Percentiles rank a stretch among this genome's conserved stretches.
These are phyloP conservation scores for Astraeus odoratus DNA, from an alignment of 768 basidiomycete species.

Conservation along the genomic window DNA sequence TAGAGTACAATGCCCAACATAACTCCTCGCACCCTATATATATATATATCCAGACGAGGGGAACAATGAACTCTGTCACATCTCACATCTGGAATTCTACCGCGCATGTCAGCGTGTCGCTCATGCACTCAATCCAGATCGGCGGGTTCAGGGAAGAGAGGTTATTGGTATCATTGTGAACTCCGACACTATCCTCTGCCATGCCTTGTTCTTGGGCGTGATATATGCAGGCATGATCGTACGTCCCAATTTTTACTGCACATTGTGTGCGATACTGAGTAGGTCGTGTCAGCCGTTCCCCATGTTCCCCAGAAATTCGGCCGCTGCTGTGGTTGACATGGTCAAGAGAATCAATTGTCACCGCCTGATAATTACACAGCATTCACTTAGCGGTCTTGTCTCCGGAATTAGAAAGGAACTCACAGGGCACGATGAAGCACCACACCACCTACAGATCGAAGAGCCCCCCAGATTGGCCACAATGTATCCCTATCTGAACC, in stretches of 20 bases:
- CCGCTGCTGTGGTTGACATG: conserved; percentile 28
- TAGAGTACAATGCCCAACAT: conserved; percentile 30
- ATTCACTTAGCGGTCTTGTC: conserved; percentile 25
- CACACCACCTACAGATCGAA: conserved; percentile 8
- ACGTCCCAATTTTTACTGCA: background rate
- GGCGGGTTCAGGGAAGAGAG: conserved; percentile 24
- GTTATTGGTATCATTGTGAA: conserved; percentile 32
- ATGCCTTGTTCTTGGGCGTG: conserved; percentile 33
- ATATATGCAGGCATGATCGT: conserved; percentile 23
- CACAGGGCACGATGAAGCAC: background rate
- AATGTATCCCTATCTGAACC: conserved; percentile 7
- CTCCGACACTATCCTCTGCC: conserved; percentile 35
- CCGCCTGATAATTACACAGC: conserved; percentile 30
- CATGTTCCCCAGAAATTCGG: conserved; percentile 32
- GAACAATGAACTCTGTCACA: conserved; percentile 13
- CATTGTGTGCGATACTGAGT: background rate
- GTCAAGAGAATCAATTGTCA: conserved; percentile 33
- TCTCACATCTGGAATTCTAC: conserved; percentile 38
- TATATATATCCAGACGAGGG: conserved; percentile 23
- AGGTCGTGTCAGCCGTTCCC: conserved; percentile 24
- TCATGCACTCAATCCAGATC: conserved; percentile 31
- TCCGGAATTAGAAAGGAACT: conserved; percentile 18
- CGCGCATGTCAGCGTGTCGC: conserved; percentile 39
- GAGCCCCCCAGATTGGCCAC: conserved; percentile 9
- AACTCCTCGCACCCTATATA: conserved; percentile 28